These are phyloP conservation scores for Dorcoceras hygrometricum DNA, from an alignment of 257 asterid genomes.

Conservation along the genomic window DNA sequence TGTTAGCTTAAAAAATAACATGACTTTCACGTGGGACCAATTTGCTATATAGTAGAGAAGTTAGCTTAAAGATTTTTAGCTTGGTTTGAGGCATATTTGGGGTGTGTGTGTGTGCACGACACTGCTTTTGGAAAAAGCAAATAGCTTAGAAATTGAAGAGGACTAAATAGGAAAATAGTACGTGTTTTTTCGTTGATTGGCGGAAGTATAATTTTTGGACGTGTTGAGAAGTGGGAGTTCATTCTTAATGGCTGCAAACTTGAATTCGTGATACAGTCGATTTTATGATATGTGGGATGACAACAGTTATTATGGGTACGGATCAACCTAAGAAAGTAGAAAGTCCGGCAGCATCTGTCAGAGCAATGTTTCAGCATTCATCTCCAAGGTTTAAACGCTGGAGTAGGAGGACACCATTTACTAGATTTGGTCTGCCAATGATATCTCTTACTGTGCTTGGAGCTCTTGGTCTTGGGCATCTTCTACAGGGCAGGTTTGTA, in stretches of 20 bases:
- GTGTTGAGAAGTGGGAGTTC: conserved; percentile 1
- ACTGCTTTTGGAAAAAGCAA: too few relatives aligned
- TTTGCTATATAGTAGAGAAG: too few relatives aligned
- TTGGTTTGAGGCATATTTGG: too few relatives aligned
- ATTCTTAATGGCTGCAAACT: not conserved
- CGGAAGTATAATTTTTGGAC: not conserved
- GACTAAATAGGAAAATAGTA: too few relatives aligned
- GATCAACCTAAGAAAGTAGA: conserved; percentile 37
- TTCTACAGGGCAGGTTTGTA: conserved; percentile 88
- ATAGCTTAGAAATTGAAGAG: too few relatives aligned
- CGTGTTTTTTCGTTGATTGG: not conserved
- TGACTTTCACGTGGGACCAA: too few relatives aligned
- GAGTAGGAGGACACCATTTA: conserved; percentile 77
- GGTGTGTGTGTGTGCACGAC: too few relatives aligned
- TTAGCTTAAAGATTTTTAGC: too few relatives aligned
- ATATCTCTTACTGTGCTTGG: conserved; percentile 91
- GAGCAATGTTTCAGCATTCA: conserved; percentile 29
- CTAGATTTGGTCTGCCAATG: conserved; percentile 93
- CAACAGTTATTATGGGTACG: conserved; percentile 23
- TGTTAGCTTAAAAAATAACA: too few relatives aligned
- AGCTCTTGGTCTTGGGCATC: conserved; percentile 88
- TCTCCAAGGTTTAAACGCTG: conserved; percentile 60
- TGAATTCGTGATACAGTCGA: conserved; percentile 24
- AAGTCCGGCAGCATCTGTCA: conserved; percentile 28
- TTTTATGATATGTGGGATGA: conserved; percentile 26